Conservation (phyloP, 371 early-diverging fungal genomes). For the Funneliformis caledonium region DNA sequence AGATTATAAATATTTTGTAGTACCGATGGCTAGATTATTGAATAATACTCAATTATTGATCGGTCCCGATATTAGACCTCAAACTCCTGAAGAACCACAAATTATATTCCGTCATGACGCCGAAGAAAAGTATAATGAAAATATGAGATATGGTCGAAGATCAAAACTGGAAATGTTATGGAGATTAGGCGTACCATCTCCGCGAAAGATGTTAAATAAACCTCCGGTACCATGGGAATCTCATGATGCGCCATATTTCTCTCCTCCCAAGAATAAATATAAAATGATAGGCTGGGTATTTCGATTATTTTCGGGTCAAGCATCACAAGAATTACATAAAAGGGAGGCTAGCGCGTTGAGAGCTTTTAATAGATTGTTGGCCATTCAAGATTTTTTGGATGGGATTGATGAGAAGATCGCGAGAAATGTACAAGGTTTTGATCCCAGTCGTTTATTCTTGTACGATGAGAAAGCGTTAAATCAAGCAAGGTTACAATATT, state of each 20-base stretch:
- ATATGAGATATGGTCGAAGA: conserved; percentile 75
- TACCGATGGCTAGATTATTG: conserved; percentile 70
- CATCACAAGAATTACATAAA: conserved; percentile 68
- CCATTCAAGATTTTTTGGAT: conserved; percentile 68
- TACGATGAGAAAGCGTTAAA: conserved; percentile 61
- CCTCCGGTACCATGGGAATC: conserved; percentile 70
- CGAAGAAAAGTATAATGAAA: conserved; percentile 62
- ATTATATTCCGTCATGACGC: conserved; percentile 70
- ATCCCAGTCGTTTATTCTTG: conserved; percentile 59
- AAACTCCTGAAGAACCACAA: conserved; percentile 72
- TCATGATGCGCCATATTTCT: conserved; percentile 52
- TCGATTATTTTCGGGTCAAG: conserved; percentile 68
- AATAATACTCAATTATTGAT: conserved; percentile 64
- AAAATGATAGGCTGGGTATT: conserved; percentile 74
- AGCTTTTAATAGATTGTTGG: conserved; percentile 68
- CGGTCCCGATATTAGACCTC: conserved; percentile 60
- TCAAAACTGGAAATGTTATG: conserved; percentile 73
- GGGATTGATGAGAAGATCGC: conserved; percentile 69
- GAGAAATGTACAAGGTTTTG: conserved; percentile 53
- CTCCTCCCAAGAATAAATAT: conserved; percentile 62
- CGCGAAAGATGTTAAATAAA: conserved; percentile 55
- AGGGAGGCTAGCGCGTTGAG: conserved; percentile 67
- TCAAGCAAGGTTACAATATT: conserved; percentile 59
- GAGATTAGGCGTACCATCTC: conserved; percentile 66
- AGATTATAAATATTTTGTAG: conserved; percentile 64